Conservation (phyloP, 768 basidiomycete genomes). For the Sutorius australiensis region DNA sequence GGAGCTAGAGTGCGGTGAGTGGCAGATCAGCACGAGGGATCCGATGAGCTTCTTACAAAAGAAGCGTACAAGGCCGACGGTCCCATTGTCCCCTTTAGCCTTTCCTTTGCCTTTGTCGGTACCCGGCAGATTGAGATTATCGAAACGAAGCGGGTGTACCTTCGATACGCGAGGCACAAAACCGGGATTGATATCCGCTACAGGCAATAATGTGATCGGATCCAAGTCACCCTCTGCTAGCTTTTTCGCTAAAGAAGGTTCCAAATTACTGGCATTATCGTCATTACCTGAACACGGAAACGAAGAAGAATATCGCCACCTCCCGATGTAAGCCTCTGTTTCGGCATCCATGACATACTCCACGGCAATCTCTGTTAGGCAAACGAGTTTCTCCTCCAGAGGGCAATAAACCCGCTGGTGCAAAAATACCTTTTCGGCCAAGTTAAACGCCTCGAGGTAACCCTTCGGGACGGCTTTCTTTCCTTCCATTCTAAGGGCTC, state of each 20-base stretch:
- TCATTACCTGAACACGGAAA: conserved; percentile 7
- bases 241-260: conserved; percentile 56
- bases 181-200: conserved; percentile 74
- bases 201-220: conserved; percentile 63
- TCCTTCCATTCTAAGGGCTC: conserved; percentile 73
- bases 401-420: conserved; percentile 94
- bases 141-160: conserved; percentile 33
- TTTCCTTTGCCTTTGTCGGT: conserved; percentile 49
- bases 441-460: conserved; percentile 70
- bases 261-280: conserved; percentile 51
- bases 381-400: conserved; percentile 54
- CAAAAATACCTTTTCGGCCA: conserved; percentile 89
- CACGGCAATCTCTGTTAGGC: conserved; percentile 59
- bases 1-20: conserved; percentile 29
- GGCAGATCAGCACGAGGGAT: conserved; percentile 36
- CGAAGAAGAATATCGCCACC: conserved; percentile 35
- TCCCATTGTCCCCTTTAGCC: conserved; percentile 21
- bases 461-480: conserved; percentile 74
- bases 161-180: conserved; percentile 55
- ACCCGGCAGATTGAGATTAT: conserved; percentile 23
- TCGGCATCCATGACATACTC: conserved; percentile 52
- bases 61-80: conserved; percentile 52
- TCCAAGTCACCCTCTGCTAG: conserved; percentile 68
- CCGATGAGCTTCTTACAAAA: conserved; percentile 48
- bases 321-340: conserved; percentile 69